Evolutionary conservation across 768 basidiomycete genomes (phyloP), one percentile per base, ranked within the genome.

Genomic region (Rhodosporidiobolus odoratus): DNA sequence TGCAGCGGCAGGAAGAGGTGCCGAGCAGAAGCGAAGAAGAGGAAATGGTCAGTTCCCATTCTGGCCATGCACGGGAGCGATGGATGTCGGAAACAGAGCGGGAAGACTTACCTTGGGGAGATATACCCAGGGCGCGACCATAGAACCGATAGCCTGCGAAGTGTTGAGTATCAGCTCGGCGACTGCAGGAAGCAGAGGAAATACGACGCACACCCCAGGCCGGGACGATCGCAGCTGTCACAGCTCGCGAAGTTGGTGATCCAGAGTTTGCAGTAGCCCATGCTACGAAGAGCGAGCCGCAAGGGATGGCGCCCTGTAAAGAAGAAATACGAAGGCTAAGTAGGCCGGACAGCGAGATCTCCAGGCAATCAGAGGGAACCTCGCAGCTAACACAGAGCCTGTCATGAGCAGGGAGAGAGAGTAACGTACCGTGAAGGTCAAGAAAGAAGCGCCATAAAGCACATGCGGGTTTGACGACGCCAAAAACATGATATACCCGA

Each of bases 401-500:
- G n/a, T n/a, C n/a, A n/a, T n/a, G n/a, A n/a, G 13, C 43, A 23
- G 43, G 43, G 43, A 45, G 43, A n/a, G 30, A 56, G 50, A 8
- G 16, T 13, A 8, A 25, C 68, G 59, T n/a, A 62, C 74, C 4
- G 72, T 72, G 48, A 73, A 73, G 0, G 72, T 75, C 17, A 76
- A 59, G 76, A 76, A 76, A 7, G 67, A 40, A 1, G 75, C 75
- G 17, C 69, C 73, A 60, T 76, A 76, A 2, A 75, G 65, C 0
- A 67, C 62, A 12, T 72, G 25, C 1, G 65, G 60, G 40, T 69
- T 59, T 45, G 48, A 43, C 1, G 25, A 47, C 7, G 54, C 50
- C 8, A 76, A 25, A 58, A 69, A 70, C 45, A 74, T 67, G 59
- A 68, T 63, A 57, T 72, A 76, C 6, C 50, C 25, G 27, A 63